Evolutionary conservation across 2,329 filamentous ascomycete species (phyloP).

Genomic region (Hymenoscyphus occultus): DNA sequence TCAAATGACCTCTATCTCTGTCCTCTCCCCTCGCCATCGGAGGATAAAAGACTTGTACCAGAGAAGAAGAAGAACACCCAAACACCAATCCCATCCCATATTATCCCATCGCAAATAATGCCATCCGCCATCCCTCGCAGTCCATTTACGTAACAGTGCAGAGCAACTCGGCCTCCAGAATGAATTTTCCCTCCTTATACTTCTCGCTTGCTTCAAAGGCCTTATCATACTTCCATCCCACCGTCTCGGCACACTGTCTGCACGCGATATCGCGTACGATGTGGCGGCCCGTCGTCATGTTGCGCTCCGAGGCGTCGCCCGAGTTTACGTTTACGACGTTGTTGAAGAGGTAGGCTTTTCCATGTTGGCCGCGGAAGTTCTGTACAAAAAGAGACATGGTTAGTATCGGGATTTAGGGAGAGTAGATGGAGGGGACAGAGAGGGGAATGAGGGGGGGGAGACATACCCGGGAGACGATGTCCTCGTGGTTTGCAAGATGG

Average conservation of each 20-base stretch:
- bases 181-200: slow-evolving; percentile 99
- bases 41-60: too few species aligned
- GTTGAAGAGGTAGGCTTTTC: slow-evolving; percentile 96
- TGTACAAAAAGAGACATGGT: slow-evolving; percentile 39
- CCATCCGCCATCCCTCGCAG: too few species aligned
- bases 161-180: slow-evolving; percentile 86
- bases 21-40: too few species aligned
- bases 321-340: slow-evolving; percentile 85
- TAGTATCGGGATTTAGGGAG: slow-evolving; percentile 7
- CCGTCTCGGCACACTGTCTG: slow-evolving; percentile 84
- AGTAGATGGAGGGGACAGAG: slow-evolving; percentile 11
- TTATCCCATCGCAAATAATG: not conserved
- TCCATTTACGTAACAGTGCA: slow-evolving; percentile 62
- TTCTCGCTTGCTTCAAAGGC: slow-evolving; percentile 89
- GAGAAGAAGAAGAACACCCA: too few species aligned
- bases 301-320: slow-evolving; percentile 85
- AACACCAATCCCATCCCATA: too few species aligned
- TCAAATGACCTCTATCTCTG: too few species aligned
- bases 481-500: slow-evolving; percentile 90
- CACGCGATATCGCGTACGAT: slow-evolving; percentile 92
- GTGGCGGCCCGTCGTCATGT: slow-evolving; percentile 96
- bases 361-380: slow-evolving; percentile 98
- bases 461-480: slow-evolving; percentile 88
- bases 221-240: slow-evolving; percentile 99
- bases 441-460: slow-evolving; percentile 9